Percentiles rank a stretch among this genome's conserved stretches.
Evolutionary conservation across 352 stramenopile species (phyloP).

Genomic region (Pythium sp.): DNA sequence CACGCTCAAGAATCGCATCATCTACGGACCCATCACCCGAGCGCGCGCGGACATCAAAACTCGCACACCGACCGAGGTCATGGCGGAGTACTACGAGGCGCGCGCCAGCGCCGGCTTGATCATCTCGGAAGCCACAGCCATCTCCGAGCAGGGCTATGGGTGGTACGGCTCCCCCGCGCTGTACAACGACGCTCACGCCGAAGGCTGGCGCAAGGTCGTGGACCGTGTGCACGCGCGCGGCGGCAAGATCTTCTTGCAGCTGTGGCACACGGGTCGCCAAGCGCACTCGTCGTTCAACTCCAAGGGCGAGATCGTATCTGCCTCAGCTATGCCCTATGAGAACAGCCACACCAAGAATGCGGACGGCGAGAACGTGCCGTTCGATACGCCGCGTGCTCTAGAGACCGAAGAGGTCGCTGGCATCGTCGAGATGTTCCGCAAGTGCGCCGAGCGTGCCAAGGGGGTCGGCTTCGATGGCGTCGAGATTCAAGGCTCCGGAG

Average conservation of each 20-base stretch:
- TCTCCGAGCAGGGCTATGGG: not conserved
- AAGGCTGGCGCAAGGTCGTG: not conserved
- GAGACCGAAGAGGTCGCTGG: not conserved
- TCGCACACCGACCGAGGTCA: not conserved
- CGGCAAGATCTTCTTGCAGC: not conserved
- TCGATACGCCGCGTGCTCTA: not conserved
- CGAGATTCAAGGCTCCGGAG: conserved; percentile 82
- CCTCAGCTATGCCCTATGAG: too few species aligned
- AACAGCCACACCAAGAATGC: not conserved
- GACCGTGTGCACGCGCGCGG: not conserved
- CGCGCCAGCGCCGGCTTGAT: not conserved
- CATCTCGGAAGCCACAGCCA: not conserved
- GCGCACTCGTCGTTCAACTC: not conserved
- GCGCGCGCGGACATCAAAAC: not conserved
- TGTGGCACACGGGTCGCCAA: not conserved
- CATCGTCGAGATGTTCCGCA: not conserved
- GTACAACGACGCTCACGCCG: not conserved
- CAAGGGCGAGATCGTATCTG: too few species aligned
- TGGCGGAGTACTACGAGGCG: not conserved
- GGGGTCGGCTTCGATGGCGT: conserved; percentile 63
- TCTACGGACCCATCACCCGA: not conserved
- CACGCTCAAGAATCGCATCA: not conserved
- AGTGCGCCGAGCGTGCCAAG: conserved; percentile 1
- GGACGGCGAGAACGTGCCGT: not conserved
- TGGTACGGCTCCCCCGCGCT: not conserved